These are phyloP conservation scores for Escovopsis sp. DNA, from an alignment of 2,329 filamentous ascomycete genomes.

Conservation along the genomic window DNA sequence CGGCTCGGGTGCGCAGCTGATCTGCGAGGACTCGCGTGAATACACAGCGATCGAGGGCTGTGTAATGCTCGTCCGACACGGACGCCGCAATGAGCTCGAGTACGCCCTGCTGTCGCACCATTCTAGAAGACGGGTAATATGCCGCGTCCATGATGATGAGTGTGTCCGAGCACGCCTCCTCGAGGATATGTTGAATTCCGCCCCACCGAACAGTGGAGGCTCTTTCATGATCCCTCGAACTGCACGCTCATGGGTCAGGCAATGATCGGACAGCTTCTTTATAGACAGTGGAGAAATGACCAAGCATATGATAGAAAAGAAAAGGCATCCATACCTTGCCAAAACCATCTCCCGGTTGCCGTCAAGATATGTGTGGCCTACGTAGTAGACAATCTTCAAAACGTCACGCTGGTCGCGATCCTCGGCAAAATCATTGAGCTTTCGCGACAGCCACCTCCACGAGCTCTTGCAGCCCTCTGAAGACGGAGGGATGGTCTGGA, in stretches of 20 bases:
- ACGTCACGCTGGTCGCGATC: slow-evolving; percentile 39
- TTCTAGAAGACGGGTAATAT: slow-evolving; percentile 39
- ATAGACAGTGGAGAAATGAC: background rate
- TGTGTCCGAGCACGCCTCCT: slow-evolving; percentile 40
- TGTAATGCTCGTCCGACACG: slow-evolving; percentile 35
- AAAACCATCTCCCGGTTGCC: slow-evolving; percentile 42
- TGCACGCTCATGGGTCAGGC: slow-evolving; percentile 12
- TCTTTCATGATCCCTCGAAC: slow-evolving; percentile 31
- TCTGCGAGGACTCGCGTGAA: slow-evolving; percentile 38
- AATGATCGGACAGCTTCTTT: background rate
- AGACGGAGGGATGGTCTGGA: slow-evolving; percentile 34
- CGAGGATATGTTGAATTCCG: slow-evolving; percentile 39
- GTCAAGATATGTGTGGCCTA: slow-evolving; percentile 39
- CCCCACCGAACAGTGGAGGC: slow-evolving; percentile 39
- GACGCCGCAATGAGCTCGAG: slow-evolving; percentile 42
- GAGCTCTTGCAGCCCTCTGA: slow-evolving; percentile 33
- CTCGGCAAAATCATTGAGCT: slow-evolving; percentile 37
- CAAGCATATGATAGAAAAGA: too few relatives aligned
- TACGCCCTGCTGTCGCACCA: slow-evolving; percentile 36
- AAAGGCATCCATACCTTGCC: slow-evolving; percentile 30
- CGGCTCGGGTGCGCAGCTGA: slow-evolving; percentile 32
- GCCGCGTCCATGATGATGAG: slow-evolving; percentile 45
- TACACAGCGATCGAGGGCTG: slow-evolving; percentile 31
- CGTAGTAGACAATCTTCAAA: slow-evolving; percentile 45
- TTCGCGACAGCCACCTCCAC: slow-evolving; percentile 38